Evolutionary conservation across 495 filamentous ascomycete species (phyloP).

Genomic region (Daldinia concentrica): DNA sequence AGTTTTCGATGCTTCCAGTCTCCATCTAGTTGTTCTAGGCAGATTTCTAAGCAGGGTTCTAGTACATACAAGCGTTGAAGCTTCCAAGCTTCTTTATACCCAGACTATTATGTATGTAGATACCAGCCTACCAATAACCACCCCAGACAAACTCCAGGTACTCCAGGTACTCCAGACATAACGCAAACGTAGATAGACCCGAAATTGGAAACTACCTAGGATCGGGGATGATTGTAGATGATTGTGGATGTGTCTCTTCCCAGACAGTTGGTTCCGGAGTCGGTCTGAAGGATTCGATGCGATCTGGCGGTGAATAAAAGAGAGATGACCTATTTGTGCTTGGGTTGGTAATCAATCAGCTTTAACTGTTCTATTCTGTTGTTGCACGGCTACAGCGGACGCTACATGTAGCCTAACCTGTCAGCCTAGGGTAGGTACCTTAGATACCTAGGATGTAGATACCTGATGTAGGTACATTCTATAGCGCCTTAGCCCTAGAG

Average conservation of each 20-base stretch:
- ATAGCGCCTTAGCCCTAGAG: conserved; percentile 1
- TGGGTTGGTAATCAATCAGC: conserved; percentile 42
- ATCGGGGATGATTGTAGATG: conserved; percentile 16
- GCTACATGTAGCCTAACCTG: not conserved
- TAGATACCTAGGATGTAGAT: no score
- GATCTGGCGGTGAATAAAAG: conserved; percentile 44
- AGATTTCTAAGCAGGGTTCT: no score
- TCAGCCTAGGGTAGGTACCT: no score
- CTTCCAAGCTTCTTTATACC: not conserved
- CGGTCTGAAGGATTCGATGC: conserved; percentile 41
- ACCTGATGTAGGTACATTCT: not conserved
- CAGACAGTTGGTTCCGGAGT: conserved; percentile 39
- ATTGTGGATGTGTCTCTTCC: conserved; percentile 23
- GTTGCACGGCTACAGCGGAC: not conserved
- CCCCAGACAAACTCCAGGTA: not conserved
- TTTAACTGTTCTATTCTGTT: conserved; percentile 15
- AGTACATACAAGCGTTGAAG: not conserved
- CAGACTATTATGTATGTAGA: no score
- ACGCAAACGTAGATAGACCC: not conserved
- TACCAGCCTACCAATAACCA: not conserved
- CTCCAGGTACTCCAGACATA: not conserved
- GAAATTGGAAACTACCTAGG: conserved; percentile 14
- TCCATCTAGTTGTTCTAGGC: no score
- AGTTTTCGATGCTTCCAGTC: no score
- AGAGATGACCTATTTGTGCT: conserved; percentile 20